Conservation (phyloP, 257 asterid genomes). For the Anisodus acutangulus region DNA sequence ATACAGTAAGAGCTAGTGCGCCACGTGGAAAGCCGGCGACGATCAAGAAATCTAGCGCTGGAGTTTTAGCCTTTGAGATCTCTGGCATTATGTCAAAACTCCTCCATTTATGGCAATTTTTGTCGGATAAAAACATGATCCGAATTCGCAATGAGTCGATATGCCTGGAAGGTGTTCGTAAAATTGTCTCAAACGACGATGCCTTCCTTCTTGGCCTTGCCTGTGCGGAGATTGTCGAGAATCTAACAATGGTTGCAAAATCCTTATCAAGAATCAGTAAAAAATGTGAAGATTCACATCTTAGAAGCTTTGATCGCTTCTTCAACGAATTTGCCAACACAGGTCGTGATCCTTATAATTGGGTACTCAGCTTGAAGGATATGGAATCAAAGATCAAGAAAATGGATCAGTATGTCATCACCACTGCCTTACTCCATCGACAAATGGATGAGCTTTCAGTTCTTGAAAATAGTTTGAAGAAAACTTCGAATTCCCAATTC, state of each 20-base stretch:
- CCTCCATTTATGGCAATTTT: slow-evolving; percentile 83
- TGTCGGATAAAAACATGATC: slow-evolving; percentile 58
- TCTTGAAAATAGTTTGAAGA: slow-evolving; percentile 58
- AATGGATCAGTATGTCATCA: slow-evolving; percentile 56
- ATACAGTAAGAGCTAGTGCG: slow-evolving; percentile 46
- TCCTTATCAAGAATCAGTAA: slow-evolving; percentile 62
- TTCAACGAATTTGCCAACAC: slow-evolving; percentile 68
- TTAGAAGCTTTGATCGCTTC: slow-evolving; percentile 37
- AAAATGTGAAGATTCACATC: slow-evolving; percentile 65
- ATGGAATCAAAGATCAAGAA: slow-evolving; percentile 63
- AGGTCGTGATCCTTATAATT: slow-evolving; percentile 66
- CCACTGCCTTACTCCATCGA: slow-evolving; percentile 58
- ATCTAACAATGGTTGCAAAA: slow-evolving; percentile 55
- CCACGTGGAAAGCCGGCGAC: slow-evolving; percentile 38
- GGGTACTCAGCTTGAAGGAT: slow-evolving; percentile 66
- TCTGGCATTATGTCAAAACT: slow-evolving; percentile 82
- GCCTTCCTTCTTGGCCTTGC: slow-evolving; percentile 72
- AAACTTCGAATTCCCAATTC: slow-evolving; percentile 40
- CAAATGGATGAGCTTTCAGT: slow-evolving; percentile 73
- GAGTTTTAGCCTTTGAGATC: slow-evolving; percentile 83
- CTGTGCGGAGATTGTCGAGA: slow-evolving; percentile 81
- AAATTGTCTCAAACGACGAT: slow-evolving; percentile 85
- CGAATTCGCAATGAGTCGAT: slow-evolving; percentile 64
- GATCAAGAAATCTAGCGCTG: slow-evolving; percentile 69
- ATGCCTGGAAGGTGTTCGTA: slow-evolving; percentile 84